A percentile compares a stretch with the other conserved stretches of the same genome.
phyloP scores from a whole-genome alignment of 306 rosid species.

The Casuarina glauca region DNA sequence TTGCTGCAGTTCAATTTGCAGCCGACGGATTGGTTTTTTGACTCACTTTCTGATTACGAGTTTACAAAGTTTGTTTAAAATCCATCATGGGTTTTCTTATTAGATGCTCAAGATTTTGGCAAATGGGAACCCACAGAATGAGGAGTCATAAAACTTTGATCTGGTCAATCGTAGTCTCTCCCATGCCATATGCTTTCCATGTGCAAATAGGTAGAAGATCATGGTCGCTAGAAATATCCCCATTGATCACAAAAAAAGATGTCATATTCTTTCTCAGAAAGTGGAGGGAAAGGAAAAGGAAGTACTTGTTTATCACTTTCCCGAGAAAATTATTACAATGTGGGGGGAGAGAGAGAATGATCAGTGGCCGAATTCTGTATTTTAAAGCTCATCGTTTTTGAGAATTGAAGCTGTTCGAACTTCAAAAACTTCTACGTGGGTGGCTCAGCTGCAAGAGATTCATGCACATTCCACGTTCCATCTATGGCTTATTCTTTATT shows the following conservation, averaged over 20 bases:
- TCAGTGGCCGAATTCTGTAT: background rate
- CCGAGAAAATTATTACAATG: constrained; percentile 17
- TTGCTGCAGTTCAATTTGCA: background rate
- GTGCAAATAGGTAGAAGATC: constrained; percentile 7
- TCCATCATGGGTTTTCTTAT: background rate
- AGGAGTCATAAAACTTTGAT: background rate
- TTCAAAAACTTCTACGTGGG: constrained; percentile 43
- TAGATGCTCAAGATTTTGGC: background rate
- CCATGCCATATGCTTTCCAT: constrained; percentile 7
- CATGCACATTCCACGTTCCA: constrained; percentile 64
- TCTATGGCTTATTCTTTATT: constrained; percentile 7
- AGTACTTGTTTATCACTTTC: constrained; percentile 4
- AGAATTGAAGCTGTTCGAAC: constrained; percentile 28
- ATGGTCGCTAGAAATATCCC: constrained; percentile 10
- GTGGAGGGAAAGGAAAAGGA: no score
- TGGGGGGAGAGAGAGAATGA: background rate
- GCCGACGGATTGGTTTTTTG: background rate
- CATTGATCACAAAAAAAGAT: background rate
- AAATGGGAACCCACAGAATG: background rate
- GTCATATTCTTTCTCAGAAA: background rate
- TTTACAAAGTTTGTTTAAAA: no score
- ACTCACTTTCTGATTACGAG: background rate
- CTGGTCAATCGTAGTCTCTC: background rate
- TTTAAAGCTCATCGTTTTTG: constrained; percentile 32
- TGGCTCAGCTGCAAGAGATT: constrained; percentile 36